Base-by-base conservation (phyloP, 2,329 filamentous ascomycete species). In the Aspergillus floridensis region DNA sequence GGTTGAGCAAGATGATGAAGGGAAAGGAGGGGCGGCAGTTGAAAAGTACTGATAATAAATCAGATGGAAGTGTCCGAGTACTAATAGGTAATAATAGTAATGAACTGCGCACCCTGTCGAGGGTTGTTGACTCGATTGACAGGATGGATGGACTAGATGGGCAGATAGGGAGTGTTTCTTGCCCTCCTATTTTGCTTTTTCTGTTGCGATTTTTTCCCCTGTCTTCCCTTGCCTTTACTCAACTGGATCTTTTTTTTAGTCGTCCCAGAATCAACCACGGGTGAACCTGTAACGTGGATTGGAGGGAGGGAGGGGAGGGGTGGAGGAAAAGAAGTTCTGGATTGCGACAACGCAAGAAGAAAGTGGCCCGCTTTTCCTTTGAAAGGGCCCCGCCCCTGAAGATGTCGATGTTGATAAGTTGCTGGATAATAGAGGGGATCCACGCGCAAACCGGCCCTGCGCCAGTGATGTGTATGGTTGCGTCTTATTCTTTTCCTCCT, bases 361-460 rank as follows among this genome's bases (percentile, higher is more conserved):
- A 49, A 44, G 53, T 49, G 58, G 57, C 47, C 60, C 57, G 56
- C 56, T 60, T 59, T 59, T 31, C 51, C 56, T 50, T 61, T 46
- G 48, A 35, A 35, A 56, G 44, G 59, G 58, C 63, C 63, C 63
- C 60, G 60, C 64, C 63, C 63, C 58, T 61, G 56, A 61, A 55
- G 49, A 57, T 51, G 53, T 52, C 56, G 49, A 54, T 53, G 53
- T 41, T 35, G 51, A 51, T 35, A 21, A 52, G 50, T 49, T 22
- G 57, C 38, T 31, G 47, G 48, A 44, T 51, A 59, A 57, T 29
- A 7, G 52, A 49, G 49, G 19, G 47, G 49, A 60, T 59, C 58
- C 58, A 56, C 38, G 58, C 58, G 53, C 32, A 35, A 14, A 19
- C 7, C 14, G 16, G 56, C 24, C 22, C 38, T 44, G 38, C 16